Conservation (phyloP, 768 basidiomycete genomes). For the Boletus pseudo-olivaceus region DNA sequence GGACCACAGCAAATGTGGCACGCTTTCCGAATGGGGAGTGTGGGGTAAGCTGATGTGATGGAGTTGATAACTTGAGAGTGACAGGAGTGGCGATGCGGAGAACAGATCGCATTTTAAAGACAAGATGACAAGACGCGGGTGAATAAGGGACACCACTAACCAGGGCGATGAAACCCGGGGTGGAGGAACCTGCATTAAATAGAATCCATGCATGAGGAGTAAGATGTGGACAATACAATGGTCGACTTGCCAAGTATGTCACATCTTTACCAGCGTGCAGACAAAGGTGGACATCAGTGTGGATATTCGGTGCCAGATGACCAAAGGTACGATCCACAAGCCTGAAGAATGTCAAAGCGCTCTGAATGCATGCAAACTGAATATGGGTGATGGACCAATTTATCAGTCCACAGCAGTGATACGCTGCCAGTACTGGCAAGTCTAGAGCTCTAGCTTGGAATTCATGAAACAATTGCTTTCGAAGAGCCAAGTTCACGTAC, state of each 20-base stretch:
- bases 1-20: background rate
- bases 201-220: background rate
- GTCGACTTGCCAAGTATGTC: background rate
- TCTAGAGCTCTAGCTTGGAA: background rate
- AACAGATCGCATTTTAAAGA: slow-evolving; percentile 12
- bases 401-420: background rate
- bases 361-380: background rate
- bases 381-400: background rate
- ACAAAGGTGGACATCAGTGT: slow-evolving; percentile 6
- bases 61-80: slow-evolving; percentile 2
- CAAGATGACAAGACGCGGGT: background rate
- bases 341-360: background rate
- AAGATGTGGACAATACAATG: slow-evolving; percentile 19
- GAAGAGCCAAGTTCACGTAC: background rate
- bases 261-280: slow-evolving; percentile 3
- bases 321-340: background rate
- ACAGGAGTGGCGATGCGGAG: slow-evolving; percentile 3
- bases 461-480: background rate
- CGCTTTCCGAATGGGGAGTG: slow-evolving; percentile 2
- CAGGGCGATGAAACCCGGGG: background rate
- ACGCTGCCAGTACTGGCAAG: background rate
- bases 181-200: slow-evolving; percentile 15
- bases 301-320: slow-evolving; percentile 1
- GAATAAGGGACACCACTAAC: background rate
- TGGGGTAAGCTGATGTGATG: background rate